A percentile compares a stretch with the other conserved stretches of the same genome.
phyloP scores from a whole-genome alignment of 2,329 filamentous ascomycete genomes.

The Scedosporium minutisporum region DNA sequence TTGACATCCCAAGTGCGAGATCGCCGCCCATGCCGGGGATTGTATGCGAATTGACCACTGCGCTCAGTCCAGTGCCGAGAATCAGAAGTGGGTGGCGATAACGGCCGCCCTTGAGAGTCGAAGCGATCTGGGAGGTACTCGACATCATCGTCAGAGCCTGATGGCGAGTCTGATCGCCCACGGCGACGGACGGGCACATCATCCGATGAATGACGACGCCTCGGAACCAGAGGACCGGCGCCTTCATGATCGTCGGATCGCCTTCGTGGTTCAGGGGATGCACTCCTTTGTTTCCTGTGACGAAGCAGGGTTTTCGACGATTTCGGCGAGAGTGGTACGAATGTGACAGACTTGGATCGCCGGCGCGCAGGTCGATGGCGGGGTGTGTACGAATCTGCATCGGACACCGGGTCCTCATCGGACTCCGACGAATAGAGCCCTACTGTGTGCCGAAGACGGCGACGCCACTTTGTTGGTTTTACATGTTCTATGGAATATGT shows the following conservation, averaged over 20 bases:
- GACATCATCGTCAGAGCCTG: conserved; percentile 25
- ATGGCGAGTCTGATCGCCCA: conserved; percentile 14
- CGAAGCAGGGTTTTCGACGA: conserved; percentile 6
- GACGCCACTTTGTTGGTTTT: not conserved
- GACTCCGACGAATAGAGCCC: not conserved
- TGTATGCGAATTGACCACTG: conserved; percentile 32
- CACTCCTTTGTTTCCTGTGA: not conserved
- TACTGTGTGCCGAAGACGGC: not conserved
- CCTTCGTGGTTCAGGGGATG: not conserved
- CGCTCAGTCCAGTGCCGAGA: conserved; percentile 23
- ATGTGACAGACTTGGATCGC: conserved; percentile 32
- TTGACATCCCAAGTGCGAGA: conserved; percentile 24
- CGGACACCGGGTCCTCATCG: not conserved
- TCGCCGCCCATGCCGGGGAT: conserved; percentile 13
- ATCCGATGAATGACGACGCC: conserved; percentile 19
- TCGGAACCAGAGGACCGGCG: not conserved
- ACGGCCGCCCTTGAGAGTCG: conserved; percentile 30
- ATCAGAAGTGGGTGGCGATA: conserved; percentile 13
- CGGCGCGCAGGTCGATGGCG: conserved; percentile 4
- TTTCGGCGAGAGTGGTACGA: conserved; percentile 39
- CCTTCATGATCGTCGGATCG: not conserved
- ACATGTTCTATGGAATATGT: not conserved
- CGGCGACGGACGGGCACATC: conserved; percentile 21
- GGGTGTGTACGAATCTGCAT: not conserved
- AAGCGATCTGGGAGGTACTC: conserved; percentile 39